These are phyloP conservation scores for Coniferiporia sulphurascens DNA, from an alignment of 1,284 basidiomycete species.

Conservation along the genomic window DNA sequence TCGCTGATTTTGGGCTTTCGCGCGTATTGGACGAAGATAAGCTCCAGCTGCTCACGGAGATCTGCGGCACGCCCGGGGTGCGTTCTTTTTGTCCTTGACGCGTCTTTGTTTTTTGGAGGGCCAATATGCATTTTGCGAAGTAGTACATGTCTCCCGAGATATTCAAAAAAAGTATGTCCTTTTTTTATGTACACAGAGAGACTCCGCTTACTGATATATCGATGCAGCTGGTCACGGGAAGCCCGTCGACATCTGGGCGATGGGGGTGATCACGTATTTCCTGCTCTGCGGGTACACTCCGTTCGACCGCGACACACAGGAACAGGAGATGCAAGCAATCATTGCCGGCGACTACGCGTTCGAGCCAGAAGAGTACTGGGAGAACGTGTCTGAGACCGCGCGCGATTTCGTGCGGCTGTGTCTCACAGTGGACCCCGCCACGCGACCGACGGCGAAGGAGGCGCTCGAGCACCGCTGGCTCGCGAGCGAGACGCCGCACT, in stretches of 20 bases:
- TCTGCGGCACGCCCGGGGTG: slow-evolving; percentile 87
- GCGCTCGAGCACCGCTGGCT: slow-evolving; percentile 81
- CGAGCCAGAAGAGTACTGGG: slow-evolving; percentile 86
- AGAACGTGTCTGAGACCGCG: slow-evolving; percentile 75
- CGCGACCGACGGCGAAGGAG: slow-evolving; percentile 73
- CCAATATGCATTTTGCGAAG: slow-evolving; percentile 19
- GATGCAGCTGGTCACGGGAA: slow-evolving; percentile 82
- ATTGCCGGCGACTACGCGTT: slow-evolving; percentile 89
- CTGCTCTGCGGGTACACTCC: slow-evolving; percentile 92
- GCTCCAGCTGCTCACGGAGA: slow-evolving; percentile 85
- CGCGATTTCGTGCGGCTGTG: slow-evolving; percentile 78
- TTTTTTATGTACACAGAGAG: not conserved
- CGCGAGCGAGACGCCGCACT: slow-evolving; percentile 59
- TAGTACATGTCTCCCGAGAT: slow-evolving; percentile 99
- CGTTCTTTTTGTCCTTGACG: slow-evolving; percentile 24
- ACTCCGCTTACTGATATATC: not conserved
- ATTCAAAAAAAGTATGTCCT: slow-evolving; percentile 79
- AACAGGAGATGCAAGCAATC: slow-evolving; percentile 91
- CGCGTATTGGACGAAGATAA: slow-evolving; percentile 89
- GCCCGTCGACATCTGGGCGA: slow-evolving; percentile 96
- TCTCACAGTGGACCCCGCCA: slow-evolving; percentile 76
- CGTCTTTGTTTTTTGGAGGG: slow-evolving; percentile 8
- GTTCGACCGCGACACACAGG: slow-evolving; percentile 87
- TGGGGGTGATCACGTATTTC: slow-evolving; percentile 96
- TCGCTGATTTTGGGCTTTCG: slow-evolving; percentile 95